Base-by-base conservation (phyloP, 805 yeast genomes). In the Candida cerambycidarum region DNA sequence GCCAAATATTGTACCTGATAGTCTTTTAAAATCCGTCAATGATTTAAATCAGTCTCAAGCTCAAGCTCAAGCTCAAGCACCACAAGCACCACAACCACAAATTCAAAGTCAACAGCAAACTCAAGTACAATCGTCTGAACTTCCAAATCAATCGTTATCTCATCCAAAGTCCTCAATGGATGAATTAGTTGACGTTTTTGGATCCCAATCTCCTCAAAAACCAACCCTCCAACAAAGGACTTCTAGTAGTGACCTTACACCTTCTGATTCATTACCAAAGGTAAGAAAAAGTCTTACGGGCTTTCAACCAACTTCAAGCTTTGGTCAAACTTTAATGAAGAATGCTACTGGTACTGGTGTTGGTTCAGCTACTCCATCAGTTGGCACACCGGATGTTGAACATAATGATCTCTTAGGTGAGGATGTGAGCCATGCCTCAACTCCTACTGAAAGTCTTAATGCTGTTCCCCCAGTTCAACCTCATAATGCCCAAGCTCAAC, bases 241-340 rank as follows among this genome's bases (percentile, higher is more conserved):
- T n/a, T 61, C 70, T 13, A 58, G 63, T 42, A 61, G 69, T 45
- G 72, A 69, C 46, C 57, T 65, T 45, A 41, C 60, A 8, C 55
- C 53, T 12, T 11, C 52, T 2, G 42, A 45, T 11, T 64, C 58
- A 4, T 52, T 65, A 17, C 71, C 73, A 17, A 63, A 58, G 46
- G 60, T 61, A 11, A 62, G 71, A 33, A 55, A 53, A 16, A 56
- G 52, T 14, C 53, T 68, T 57, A 48, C 70, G 47, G 55, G 75
- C 46, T 92, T 90, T 65, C 84, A 79, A 41, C 97, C 97, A 27
- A 75, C 89, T 13, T 89, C 97, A 0, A 65, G 76, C 9, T 92
- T 90, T 70, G 98, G 98, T 24, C 96, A 85, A 64, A 75, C 76
- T 27, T 72, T 90, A 41, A 56, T 74, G 41, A 60, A 63, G 33